Conservation (phyloP, 116 monocot genomes). For the Iris pallida region DNA sequence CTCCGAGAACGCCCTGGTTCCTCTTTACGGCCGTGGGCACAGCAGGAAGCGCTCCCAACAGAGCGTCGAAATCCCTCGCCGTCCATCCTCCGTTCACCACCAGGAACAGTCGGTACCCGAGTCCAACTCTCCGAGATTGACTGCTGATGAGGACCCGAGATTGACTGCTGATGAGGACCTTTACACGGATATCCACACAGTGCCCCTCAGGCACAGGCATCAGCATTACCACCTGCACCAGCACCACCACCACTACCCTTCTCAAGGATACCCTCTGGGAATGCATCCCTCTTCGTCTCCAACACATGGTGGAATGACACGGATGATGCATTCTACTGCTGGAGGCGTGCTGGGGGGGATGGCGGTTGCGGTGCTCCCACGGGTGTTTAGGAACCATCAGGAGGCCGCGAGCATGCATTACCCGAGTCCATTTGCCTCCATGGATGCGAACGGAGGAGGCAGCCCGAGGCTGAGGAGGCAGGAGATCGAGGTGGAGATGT, state of each 20-base stretch:
- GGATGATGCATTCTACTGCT: constrained; percentile 14
- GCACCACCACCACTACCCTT: neutral
- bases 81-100: constrained; percentile 2
- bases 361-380: constrained; percentile 7
- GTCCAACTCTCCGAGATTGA: neutral
- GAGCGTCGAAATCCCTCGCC: constrained; percentile 33
- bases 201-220: neutral
- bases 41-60: neutral
- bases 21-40: constrained; percentile 51
- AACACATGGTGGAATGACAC: constrained; percentile 33
- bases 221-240: constrained; percentile 1
- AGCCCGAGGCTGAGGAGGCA: constrained; percentile 35
- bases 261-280: neutral
- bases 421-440: constrained; percentile 19
- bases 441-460: neutral
- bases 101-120: neutral
- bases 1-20: constrained; percentile 43
- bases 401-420: constrained; percentile 24
- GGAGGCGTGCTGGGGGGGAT: constrained; percentile 9
- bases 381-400: constrained; percentile 11
- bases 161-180: neutral
- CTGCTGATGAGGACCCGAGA: neutral
- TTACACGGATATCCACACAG: neutral
- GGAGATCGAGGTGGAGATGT: constrained; percentile 56
- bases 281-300: neutral